Base-by-base conservation (phyloP, 139 green algal species). In the Tetraselmis striata region DNA sequence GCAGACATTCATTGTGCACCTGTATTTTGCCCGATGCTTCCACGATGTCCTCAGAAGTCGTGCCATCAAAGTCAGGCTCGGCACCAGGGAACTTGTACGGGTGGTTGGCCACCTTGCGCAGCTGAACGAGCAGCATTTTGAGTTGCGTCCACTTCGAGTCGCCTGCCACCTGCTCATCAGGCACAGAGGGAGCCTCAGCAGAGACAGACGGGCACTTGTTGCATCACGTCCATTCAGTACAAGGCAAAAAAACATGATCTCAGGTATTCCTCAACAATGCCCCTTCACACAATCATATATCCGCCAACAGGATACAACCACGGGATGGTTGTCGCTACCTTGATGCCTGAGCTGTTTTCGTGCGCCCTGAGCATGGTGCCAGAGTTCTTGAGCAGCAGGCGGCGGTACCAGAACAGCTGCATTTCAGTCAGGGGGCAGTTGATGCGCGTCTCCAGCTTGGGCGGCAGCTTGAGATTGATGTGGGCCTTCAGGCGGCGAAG, bases 41-140 rank as follows among this genome's bases (percentile, higher is more conserved):
- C 58, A 97, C 85, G 27, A 94, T 83, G 77, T 93, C 87, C 84
- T 90, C 82, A 1, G 84, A 83, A 0, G 83, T 90, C 32, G 75
- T 87, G 0, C 90, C 90, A 27, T 94, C 90, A 80, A 91, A 93
- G 45, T 88, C 45, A 0, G 91, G 90, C 86, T 94, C 91, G 0
- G 87, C 85, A 23, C 90, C 88, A 0, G 87, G 85, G n/a, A n/a
- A n/a, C n/a, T 89, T 31, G 87, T 91, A 95, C n/a, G 92, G 92
- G 85, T 95, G 92, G 85, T 93, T 92, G 84, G 87, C 90, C 30
- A 88, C 85, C 88, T 96, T 96, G 78, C 92, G 88, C 82, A 96
- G 91, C 88, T 96, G 92, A 85, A 92, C 90, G 0, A 95, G 80
- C 79, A 94, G 87, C 83, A 92, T 92, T 81, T 90, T 86, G 80